Base-by-base conservation (phyloP, 163 green algal genomes). In the Prototheca wickerhamii region DNA sequence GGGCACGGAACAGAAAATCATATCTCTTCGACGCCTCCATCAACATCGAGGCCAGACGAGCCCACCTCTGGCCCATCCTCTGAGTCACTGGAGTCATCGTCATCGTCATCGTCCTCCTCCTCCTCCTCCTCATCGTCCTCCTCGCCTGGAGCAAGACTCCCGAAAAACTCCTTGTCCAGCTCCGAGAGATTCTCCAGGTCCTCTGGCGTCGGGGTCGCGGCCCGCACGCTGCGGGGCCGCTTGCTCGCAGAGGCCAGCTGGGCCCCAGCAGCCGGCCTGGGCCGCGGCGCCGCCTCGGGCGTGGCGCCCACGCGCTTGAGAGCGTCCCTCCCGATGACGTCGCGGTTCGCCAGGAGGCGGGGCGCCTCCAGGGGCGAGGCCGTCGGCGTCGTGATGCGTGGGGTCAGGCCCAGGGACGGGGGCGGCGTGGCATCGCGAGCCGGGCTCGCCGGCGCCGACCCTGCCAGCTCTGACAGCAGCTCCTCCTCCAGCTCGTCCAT, bases 91-190 rank as follows among this genome's bases (percentile, higher is more conserved):
- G 10, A 1, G 4, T 40, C 4, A 8, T 54, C 58, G 15, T n/a
- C 42, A 35, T 33, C 35, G 10, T 6, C 37, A n/a, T 55, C 58
- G 28, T 34, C 33, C 55, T 26, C 15, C 35, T 37, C 58, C 26
- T 54, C 58, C 7, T 55, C 42, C 12, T n/a, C 29, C 6, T 8
- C 21, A 40, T 8, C 23, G 28, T 64, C 58, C 35, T 33, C 15
- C n/a, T 20, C 26, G n/a, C n/a, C n/a, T 1, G 25, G 17, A 15
- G 18, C 23, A 23, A 64, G 26, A 42, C 35, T 33, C 20, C 40
- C 58, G 3, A 64, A 64, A 35, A 64, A 64, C 2, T 64, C 58
- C 6, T 23, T 18, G 35, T 64, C 58, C 26, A 64, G 43, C n/a
- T 64, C 58, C 23, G 8, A 56, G n/a, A 64, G 37, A 25, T 21